Evolutionary conservation across 2,329 filamentous ascomycete genomes (phyloP), one percentile per base, ranked within the genome.

Genomic region (Microdochium paspali): DNA sequence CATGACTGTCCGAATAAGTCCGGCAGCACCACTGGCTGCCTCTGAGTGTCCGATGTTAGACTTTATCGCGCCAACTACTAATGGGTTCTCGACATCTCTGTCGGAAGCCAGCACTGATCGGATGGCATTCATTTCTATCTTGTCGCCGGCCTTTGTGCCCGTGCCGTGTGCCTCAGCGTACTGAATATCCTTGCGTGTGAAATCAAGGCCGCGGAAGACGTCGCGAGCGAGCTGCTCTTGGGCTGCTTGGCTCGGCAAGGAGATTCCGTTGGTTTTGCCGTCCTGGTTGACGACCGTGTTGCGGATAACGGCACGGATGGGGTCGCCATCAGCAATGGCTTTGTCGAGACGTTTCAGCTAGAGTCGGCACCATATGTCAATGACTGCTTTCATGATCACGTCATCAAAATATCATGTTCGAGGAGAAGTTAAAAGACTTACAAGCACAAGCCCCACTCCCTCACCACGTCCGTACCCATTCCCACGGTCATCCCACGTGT

Each of bases 401-500:
- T n/a, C n/a, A n/a, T n/a, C n/a, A n/a, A n/a, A n/a, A n/a, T n/a
- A n/a, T n/a, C n/a, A n/a, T n/a, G n/a, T n/a, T n/a, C n/a, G n/a
- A n/a, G n/a, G n/a, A n/a, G n/a, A n/a, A n/a, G n/a, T n/a, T n/a
- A n/a, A n/a, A n/a, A n/a, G n/a, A n/a, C n/a, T n/a, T n/a, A n/a
- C n/a, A n/a, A n/a, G n/a, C n/a, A n/a, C 57, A 49, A 6, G 56
- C 55, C 28, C 57, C 52, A 66, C 54, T 0, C 70, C 76, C 44
- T 81, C 77, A 0, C 67, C 75, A 2, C 76, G 63, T 10, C 68
- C 74, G 50, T 79, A 80, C 0, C 77, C 77, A 49, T 74, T 66
- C 1, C 67, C 73, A 2, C 53, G 50, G 1, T 56, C 50, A 46
- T 73, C 71, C 45, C 66, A 70, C 1, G 58, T 55, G 40, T 61